These are phyloP conservation scores for Colletotrichum sp. DNA, from an alignment of 2,329 filamentous ascomycete species.

Conservation along the genomic window DNA sequence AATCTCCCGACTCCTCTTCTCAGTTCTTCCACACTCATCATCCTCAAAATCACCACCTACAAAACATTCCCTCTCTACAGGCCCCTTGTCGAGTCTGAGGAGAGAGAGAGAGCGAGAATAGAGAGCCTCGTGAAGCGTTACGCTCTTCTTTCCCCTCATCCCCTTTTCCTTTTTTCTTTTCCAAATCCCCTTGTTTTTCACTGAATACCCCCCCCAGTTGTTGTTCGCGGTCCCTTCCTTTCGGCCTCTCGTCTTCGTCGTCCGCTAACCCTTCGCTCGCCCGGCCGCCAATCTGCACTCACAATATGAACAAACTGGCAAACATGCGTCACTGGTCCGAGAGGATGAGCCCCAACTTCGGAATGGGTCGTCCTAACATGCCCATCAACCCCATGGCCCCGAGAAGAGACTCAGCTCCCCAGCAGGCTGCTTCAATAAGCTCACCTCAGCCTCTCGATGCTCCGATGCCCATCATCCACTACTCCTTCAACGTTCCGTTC, in stretches of 20 bases:
- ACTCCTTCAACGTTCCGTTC: conserved; percentile 98
- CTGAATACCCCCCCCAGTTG: conserved; percentile 2
- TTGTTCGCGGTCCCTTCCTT: conserved; percentile 16
- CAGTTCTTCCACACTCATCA: conserved; percentile 16
- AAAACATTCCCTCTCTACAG: conserved; percentile 17
- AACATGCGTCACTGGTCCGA: conserved; percentile 77
- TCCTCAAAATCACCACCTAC: conserved; percentile 4
- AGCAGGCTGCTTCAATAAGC: conserved; percentile 61
- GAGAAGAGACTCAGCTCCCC: conserved; percentile 61
- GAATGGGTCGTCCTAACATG: conserved; percentile 64
- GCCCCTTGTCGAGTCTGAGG: conserved; percentile 18
- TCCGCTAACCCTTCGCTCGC: conserved; percentile 26
- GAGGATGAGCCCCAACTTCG: conserved; percentile 72
- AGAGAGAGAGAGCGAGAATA: conserved; percentile 26
- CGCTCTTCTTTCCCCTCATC: conserved; percentile 26
- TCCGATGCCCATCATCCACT: conserved; percentile 68
- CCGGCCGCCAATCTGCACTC: conserved; percentile 29
- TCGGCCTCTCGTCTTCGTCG: conserved; percentile 24
- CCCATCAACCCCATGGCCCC: conserved; percentile 62
- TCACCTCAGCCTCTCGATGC: conserved; percentile 76
- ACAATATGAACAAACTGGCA: conserved; percentile 73
- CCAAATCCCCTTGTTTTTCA: conserved; percentile 20
- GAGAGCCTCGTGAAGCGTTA: conserved; percentile 19
- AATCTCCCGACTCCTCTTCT: conserved; percentile 19
- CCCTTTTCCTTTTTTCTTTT: conserved; percentile 29